A percentile compares a stretch with the other conserved stretches of the same genome.
Evolutionary conservation across 1,139 yeast genomes (phyloP).

Genomic region (Debaryomyces coudertii): DNA sequence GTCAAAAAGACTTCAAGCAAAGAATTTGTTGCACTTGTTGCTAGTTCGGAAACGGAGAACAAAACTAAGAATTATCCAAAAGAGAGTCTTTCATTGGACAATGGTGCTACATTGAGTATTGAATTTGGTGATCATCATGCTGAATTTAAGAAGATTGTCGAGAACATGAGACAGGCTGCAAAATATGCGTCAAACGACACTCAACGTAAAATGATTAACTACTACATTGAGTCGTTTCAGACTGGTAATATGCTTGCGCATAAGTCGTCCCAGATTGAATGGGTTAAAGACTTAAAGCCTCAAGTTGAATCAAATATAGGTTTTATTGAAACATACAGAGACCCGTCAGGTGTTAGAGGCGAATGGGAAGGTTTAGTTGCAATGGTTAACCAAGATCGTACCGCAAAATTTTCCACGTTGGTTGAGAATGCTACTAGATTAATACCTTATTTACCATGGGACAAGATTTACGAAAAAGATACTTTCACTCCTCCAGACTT

Average conservation of each 20-base stretch:
- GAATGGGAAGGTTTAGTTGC: slow-evolving; percentile 95
- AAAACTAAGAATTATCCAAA: slow-evolving; percentile 45
- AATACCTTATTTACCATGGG: slow-evolving; percentile 78
- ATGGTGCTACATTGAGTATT: slow-evolving; percentile 47
- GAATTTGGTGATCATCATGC: slow-evolving; percentile 75
- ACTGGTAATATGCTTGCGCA: slow-evolving; percentile 88
- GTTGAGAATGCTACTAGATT: slow-evolving; percentile 68
- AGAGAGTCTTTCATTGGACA: slow-evolving; percentile 24
- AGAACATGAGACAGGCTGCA: slow-evolving; percentile 58
- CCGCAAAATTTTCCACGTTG: slow-evolving; percentile 72
- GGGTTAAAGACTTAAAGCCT: slow-evolving; percentile 90
- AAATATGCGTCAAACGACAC: slow-evolving; percentile 72
- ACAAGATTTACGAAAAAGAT: slow-evolving; percentile 72
- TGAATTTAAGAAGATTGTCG: slow-evolving; percentile 64
- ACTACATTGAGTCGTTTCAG: slow-evolving; percentile 69
- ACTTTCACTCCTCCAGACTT: slow-evolving; percentile 90
- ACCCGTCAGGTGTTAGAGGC: slow-evolving; percentile 89
- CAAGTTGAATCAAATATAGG: slow-evolving; percentile 85
- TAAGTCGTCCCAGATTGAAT: slow-evolving; percentile 77
- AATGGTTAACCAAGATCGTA: slow-evolving; percentile 87
- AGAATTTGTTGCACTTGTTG: slow-evolving; percentile 60
- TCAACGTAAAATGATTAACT: slow-evolving; percentile 64
- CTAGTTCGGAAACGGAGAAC: slow-evolving; percentile 55
- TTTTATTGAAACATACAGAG: slow-evolving; percentile 89
- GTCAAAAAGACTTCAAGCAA: slow-evolving; percentile 52